Evolutionary conservation across 1,139 yeast genomes (phyloP).

Genomic region (Saccharomyces hybrid): DNA sequence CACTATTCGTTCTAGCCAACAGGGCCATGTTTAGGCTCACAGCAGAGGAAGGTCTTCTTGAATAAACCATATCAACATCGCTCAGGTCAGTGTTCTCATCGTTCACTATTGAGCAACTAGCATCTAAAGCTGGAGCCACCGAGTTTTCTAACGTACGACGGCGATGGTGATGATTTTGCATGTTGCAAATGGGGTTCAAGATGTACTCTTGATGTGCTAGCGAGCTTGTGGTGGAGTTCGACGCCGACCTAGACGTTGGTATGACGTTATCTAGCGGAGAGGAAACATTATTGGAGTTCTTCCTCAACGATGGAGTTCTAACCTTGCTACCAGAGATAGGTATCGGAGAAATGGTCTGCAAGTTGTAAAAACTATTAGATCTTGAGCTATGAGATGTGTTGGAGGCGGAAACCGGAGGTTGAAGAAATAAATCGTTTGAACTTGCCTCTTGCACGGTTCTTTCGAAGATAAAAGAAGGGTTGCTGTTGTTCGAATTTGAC

Average conservation of each 20-base stretch:
- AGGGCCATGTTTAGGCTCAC: conserved; percentile 55
- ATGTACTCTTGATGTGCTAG: conserved; percentile 6
- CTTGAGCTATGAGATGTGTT: background rate
- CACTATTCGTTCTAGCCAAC: conserved; percentile 34
- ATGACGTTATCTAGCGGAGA: background rate
- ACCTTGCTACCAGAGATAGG: background rate
- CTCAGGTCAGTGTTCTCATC: conserved; percentile 53
- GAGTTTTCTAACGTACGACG: conserved; percentile 57
- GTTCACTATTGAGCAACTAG: conserved; percentile 57
- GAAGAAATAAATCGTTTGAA: background rate
- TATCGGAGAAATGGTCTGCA: background rate
- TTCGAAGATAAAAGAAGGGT: background rate
- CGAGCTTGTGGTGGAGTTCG: conserved; percentile 5
- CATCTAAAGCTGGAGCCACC: conserved; percentile 80
- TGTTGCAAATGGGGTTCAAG: conserved; percentile 6
- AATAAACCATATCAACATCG: conserved; percentile 61
- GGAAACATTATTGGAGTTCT: background rate
- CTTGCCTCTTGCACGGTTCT: background rate
- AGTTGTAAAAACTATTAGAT: background rate
- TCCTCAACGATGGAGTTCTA: background rate
- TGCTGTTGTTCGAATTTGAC: background rate
- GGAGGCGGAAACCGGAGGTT: background rate
- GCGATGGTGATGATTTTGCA: conserved; percentile 30
- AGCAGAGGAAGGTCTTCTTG: conserved; percentile 53
- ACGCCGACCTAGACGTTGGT: background rate